Conservation (phyloP, 768 basidiomycete species). For the Suillus subaureus region DNA sequence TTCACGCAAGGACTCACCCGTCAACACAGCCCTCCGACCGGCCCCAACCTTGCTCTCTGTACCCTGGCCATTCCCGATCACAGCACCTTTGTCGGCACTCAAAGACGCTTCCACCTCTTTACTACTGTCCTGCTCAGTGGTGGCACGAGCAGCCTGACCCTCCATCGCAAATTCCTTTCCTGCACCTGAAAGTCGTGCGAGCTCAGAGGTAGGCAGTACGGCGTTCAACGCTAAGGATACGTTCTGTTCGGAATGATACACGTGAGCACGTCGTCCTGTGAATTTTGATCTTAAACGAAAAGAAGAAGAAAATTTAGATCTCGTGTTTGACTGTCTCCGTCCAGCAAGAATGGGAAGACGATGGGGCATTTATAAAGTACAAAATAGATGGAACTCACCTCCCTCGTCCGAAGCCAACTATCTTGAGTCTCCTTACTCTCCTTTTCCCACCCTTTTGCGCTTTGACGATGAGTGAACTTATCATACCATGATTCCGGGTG, state of each 20-base stretch:
- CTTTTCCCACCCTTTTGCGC: background rate
- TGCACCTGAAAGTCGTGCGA: constrained; percentile 25
- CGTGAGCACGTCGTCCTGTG: background rate
- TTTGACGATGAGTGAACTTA: background rate
- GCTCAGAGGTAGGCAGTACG: constrained; percentile 22
- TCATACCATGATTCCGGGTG: background rate
- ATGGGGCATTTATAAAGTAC: background rate
- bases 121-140: background rate
- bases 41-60: background rate
- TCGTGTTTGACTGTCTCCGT: background rate
- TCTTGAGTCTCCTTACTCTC: background rate
- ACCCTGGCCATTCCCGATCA: too few relatives aligned
- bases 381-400: background rate
- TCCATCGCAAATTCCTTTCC: constrained; percentile 24
- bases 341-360: background rate
- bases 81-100: background rate
- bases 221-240: constrained; percentile 32
- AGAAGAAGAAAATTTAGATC: background rate
- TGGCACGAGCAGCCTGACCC: constrained; percentile 4
- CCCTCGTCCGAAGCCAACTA: background rate
- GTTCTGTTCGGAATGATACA: constrained; percentile 11
- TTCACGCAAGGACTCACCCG: background rate
- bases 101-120: background rate
- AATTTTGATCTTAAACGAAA: background rate
- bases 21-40: background rate